Evolutionary conservation across 1,284 basidiomycete genomes (phyloP).

Genomic region (Hymenochaete sp.): DNA sequence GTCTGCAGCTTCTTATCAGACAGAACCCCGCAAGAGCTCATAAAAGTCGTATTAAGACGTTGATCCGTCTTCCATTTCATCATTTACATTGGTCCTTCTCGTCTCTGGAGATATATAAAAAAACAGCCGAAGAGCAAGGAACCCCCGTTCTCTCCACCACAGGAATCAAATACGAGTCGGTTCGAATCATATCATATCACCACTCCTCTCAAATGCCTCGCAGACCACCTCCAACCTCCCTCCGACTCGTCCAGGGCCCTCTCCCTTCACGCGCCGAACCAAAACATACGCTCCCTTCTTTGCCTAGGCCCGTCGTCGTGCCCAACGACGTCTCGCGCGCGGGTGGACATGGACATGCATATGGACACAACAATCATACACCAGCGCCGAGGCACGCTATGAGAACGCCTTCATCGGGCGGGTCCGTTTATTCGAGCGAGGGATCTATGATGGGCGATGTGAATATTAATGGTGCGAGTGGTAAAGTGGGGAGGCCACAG

Average conservation of each 20-base stretch:
- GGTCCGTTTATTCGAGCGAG: not conserved
- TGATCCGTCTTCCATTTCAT: too few relatives aligned
- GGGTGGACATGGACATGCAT: not conserved
- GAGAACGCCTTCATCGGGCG: not conserved
- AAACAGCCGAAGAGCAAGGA: too few relatives aligned
- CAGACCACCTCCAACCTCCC: conserved; percentile 49
- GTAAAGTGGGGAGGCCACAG: too few relatives aligned
- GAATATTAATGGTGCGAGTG: not conserved
- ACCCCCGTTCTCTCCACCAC: too few relatives aligned
- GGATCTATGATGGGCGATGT: not conserved
- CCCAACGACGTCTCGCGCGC: conserved; percentile 25
- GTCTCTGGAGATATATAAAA: too few relatives aligned
- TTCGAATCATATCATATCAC: too few relatives aligned
- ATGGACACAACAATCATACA: not conserved
- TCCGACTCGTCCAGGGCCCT: conserved; percentile 47
- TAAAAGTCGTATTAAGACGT: too few relatives aligned
- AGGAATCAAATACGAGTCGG: too few relatives aligned
- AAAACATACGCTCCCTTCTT: conserved; percentile 48
- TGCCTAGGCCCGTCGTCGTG: conserved; percentile 44
- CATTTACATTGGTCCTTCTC: too few relatives aligned
- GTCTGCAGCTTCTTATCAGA: too few relatives aligned
- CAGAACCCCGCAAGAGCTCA: too few relatives aligned
- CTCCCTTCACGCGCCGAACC: conserved; percentile 44
- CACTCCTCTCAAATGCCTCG: conserved; percentile 45
- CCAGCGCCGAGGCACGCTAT: not conserved